phyloP scores from a whole-genome alignment of 2,329 filamentous ascomycete species.

The Juglanconis oblonga region DNA sequence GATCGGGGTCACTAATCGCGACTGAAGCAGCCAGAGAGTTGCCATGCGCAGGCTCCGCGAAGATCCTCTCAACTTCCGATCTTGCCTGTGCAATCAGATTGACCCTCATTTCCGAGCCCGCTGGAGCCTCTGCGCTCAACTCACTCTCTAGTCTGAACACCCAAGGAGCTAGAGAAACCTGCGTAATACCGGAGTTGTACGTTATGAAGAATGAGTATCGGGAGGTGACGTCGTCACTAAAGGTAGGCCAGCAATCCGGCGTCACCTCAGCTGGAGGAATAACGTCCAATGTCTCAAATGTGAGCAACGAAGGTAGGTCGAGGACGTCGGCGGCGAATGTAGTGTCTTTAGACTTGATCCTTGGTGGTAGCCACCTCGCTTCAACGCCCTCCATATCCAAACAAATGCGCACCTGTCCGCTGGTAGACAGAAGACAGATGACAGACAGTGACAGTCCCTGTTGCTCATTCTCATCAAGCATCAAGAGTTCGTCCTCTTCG shows the following conservation, averaged over 20 bases:
- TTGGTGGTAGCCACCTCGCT: slow-evolving; percentile 64
- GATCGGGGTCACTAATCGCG: slow-evolving; percentile 57
- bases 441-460: slow-evolving; percentile 60
- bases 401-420: slow-evolving; percentile 59
- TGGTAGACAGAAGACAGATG: slow-evolving; percentile 58
- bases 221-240: slow-evolving; percentile 59
- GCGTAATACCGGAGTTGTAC: slow-evolving; percentile 57
- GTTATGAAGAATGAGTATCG: slow-evolving; percentile 64
- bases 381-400: slow-evolving; percentile 61
- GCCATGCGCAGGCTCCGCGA: slow-evolving; percentile 49
- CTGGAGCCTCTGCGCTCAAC: slow-evolving; percentile 52
- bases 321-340: slow-evolving; percentile 33
- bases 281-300: slow-evolving; percentile 62
- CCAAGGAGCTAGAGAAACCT: slow-evolving; percentile 60
- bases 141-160: slow-evolving; percentile 63
- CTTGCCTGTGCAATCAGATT: slow-evolving; percentile 58
- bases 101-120: slow-evolving; percentile 60
- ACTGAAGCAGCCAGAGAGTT: slow-evolving; percentile 51
- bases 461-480: slow-evolving; percentile 53
- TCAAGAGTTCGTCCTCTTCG: slow-evolving; percentile 62
- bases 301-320: slow-evolving; percentile 49
- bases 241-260: slow-evolving; percentile 60
- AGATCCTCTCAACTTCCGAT: slow-evolving; percentile 54
- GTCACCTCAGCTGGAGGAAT: slow-evolving; percentile 52
- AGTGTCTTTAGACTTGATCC: slow-evolving; percentile 46